These are phyloP conservation scores for Thymus quinquecostatus DNA, from an alignment of 257 asterid genomes.

Conservation along the genomic window DNA sequence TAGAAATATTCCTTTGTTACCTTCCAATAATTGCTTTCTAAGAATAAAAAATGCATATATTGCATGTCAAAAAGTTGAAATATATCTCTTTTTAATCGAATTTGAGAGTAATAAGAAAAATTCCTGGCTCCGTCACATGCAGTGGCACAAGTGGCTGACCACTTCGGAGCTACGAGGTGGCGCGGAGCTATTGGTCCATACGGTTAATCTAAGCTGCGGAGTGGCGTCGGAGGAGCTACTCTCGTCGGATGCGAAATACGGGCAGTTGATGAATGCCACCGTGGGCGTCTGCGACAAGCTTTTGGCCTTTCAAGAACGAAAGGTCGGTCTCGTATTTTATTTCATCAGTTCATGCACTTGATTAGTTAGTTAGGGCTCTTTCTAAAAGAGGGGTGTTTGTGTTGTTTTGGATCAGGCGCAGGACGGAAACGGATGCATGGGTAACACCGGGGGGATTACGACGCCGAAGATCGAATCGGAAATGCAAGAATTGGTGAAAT, in stretches of 20 bases:
- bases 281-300: constrained; percentile 46
- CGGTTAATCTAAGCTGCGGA: constrained; percentile 44
- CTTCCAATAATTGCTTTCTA: too few species aligned
- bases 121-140: neutral
- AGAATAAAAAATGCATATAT: too few species aligned
- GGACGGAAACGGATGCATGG: constrained; percentile 27
- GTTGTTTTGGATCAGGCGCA: neutral
- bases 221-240: constrained; percentile 33
- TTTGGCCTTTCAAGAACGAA: constrained; percentile 38
- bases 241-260: constrained; percentile 49
- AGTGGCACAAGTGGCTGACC: constrained; percentile 84
- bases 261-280: constrained; percentile 46
- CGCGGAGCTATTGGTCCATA: constrained; percentile 59
- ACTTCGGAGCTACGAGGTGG: constrained; percentile 34
- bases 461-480: constrained; percentile 46
- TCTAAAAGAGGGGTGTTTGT: too few species aligned
- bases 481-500: constrained; percentile 61
- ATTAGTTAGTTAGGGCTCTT: too few species aligned
- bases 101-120: too few species aligned
- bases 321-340: constrained; percentile 38
- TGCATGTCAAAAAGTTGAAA: too few species aligned
- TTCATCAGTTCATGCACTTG: neutral
- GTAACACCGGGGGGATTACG: constrained; percentile 28
- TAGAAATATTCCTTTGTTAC: too few species aligned
- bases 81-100: too few species aligned